Base-by-base conservation (phyloP, 208 protist species). In the Naegleria gruberi region DNA sequence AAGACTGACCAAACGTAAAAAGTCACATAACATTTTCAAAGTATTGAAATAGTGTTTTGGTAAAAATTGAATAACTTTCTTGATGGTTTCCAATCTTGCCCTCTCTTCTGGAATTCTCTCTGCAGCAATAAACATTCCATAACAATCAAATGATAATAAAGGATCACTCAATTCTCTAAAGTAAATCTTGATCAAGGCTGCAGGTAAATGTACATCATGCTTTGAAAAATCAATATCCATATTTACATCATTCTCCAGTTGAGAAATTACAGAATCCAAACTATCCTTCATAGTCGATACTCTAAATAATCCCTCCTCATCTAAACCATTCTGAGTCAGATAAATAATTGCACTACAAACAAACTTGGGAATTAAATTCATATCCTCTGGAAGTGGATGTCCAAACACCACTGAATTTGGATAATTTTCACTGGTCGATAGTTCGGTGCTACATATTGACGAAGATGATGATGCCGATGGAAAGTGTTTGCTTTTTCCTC, bases 91-190 rank as follows among this genome's bases (percentile, higher is more conserved):
- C 4, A 43, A n/a, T 88, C 84, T n/a, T 26, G 10, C 23, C 4
- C 42, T 26, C 7, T 40, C 26, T 43, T 65, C 45, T 10, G 43
- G 45, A 40, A 88, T 65, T 23, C n/a, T 65, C 1, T 40, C 84
- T 43, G 45, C 43, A 26, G 30, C 37, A 7, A 88, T 42, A 65
- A 88, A 88, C 45, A 65, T 65, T 37, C n/a, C 84, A 88, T 88
- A 88, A 10, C 12, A 42, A 6, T 88, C 84, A 65, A 65, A 88
- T 42, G 84, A 73, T 4, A 51, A 65, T 42, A 88, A 88, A 7
- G 84, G 84, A 43, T 43, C n/a, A 26, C 41, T 41, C n/a, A 88
- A 88, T 41, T 88, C 84, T 88, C 84, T 88, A 73, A 88, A 65
- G 15, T 65, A 88, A 40, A 65, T 19, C n/a, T 88, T 88, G 0